Percentiles rank a stretch among this genome's conserved stretches.
These are phyloP conservation scores for Calendula officinalis DNA, from an alignment of 129 eudicot genomes.

Conservation along the genomic window DNA sequence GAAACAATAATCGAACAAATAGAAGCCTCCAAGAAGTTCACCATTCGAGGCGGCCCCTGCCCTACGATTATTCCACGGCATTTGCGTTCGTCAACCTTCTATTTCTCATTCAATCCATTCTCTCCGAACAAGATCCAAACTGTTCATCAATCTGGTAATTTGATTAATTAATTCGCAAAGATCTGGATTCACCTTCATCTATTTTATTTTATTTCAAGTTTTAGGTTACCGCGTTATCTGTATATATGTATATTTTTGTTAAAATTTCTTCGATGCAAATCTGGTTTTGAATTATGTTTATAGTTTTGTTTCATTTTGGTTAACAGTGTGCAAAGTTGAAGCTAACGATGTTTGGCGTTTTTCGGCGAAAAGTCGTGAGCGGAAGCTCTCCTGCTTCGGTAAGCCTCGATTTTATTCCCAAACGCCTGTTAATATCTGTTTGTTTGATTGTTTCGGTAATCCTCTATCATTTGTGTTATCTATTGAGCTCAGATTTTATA, in stretches of 20 bases:
- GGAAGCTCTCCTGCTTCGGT: slow-evolving; percentile 56
- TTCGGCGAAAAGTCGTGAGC: slow-evolving; percentile 50
- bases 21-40: slow-evolving; percentile 22
- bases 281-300: slow-evolving; percentile 5
- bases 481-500: too few species aligned
- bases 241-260: neutral
- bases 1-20: slow-evolving; percentile 19
- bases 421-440: neutral
- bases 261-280: slow-evolving; percentile 1
- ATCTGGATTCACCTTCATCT: slow-evolving; percentile 12
- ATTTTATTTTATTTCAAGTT: neutral
- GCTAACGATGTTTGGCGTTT: slow-evolving; percentile 53
- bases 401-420: slow-evolving; percentile 5
- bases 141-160: slow-evolving; percentile 26
- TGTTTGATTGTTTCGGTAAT: slow-evolving; percentile 1
- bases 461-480: neutral
- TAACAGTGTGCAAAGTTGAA: slow-evolving; percentile 23
- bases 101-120: slow-evolving; percentile 6
- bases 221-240: slow-evolving; percentile 4
- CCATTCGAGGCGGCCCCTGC: slow-evolving; percentile 27
- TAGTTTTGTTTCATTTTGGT: neutral
- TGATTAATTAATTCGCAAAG: too few species aligned
- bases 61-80: slow-evolving; percentile 14
- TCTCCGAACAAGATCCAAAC: slow-evolving; percentile 20
- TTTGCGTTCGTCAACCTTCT: slow-evolving; percentile 13